Evolutionary conservation across 2,329 filamentous ascomycete genomes (phyloP).

Genomic region (Nannizzia gypsea): DNA sequence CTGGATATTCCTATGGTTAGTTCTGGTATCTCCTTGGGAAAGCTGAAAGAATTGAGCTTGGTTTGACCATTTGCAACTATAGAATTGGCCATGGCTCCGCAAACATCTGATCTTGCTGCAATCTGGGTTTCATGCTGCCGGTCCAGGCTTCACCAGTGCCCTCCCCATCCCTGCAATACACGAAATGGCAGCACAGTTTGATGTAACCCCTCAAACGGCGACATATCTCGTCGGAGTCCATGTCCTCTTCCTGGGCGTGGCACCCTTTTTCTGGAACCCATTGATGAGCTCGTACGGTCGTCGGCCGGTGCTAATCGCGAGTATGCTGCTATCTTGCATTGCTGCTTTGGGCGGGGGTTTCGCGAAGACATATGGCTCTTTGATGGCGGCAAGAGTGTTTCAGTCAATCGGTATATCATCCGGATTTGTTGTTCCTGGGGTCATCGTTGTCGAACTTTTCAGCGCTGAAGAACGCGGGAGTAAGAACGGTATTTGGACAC

Average conservation of each 20-base stretch:
- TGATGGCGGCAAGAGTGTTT: not conserved
- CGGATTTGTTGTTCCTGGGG: not conserved
- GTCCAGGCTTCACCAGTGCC: not conserved
- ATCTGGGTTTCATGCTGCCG: not conserved
- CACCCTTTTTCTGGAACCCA: not conserved
- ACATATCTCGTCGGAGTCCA: not conserved
- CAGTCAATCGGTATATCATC: not conserved
- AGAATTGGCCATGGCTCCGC: not conserved
- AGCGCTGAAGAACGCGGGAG: not conserved
- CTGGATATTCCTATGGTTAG: too few species aligned
- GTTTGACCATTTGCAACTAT: too few species aligned
- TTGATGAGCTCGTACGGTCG: not conserved
- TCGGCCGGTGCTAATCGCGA: constrained; percentile 12
- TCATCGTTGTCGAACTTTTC: not conserved
- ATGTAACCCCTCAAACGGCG: not conserved
- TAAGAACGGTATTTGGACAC: not conserved
- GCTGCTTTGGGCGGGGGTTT: not conserved
- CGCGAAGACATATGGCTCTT: not conserved
- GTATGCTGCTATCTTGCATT: constrained; percentile 12
- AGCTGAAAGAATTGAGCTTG: too few species aligned
- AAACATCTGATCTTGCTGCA: not conserved
- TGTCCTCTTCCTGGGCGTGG: not conserved
- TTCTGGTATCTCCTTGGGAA: too few species aligned
- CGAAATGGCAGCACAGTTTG: not conserved
- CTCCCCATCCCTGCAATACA: not conserved